Evolutionary conservation across 805 yeast genomes (phyloP).

Genomic region (Yarrowia keelungensis): DNA sequence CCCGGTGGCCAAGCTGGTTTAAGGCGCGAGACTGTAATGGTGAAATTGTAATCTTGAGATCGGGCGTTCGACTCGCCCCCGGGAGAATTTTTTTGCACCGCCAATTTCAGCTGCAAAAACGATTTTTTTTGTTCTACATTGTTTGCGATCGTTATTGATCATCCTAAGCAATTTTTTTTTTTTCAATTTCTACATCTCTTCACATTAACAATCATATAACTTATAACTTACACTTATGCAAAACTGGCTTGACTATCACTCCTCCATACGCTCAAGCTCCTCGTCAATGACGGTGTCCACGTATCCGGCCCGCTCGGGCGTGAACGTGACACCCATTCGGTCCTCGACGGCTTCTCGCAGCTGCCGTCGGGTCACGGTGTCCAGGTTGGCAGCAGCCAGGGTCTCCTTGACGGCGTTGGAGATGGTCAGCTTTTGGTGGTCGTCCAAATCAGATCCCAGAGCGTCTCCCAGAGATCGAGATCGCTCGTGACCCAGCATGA

Average conservation of each 20-base stretch:
- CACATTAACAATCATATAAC: neutral
- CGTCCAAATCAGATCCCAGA: constrained; percentile 39
- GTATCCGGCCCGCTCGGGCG: constrained; percentile 46
- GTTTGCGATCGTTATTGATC: no score
- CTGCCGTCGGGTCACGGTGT: constrained; percentile 50
- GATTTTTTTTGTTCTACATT: neutral
- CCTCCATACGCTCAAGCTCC: constrained; percentile 46
- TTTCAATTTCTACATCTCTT: no score
- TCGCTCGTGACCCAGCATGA: constrained; percentile 40
- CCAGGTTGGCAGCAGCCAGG: constrained; percentile 48
- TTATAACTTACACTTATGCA: constrained; percentile 20
- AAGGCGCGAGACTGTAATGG: constrained; percentile 39
- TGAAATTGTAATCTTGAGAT: constrained; percentile 38
- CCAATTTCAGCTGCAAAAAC: no score
- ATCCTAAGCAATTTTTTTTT: neutral
- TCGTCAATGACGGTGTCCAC: constrained; percentile 51
- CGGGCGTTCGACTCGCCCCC: constrained; percentile 40
- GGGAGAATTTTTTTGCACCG: constrained; percentile 10
- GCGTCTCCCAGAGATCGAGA: constrained; percentile 40
- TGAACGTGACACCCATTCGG: constrained; percentile 49
- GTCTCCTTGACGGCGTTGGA: constrained; percentile 48
- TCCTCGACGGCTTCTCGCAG: constrained; percentile 51
- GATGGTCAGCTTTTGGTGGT: constrained; percentile 44
- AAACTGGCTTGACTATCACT: constrained; percentile 1
- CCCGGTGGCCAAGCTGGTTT: constrained; percentile 39